Conservation (phyloP, 345 rosid genomes). For the Euclidium syriacum region DNA sequence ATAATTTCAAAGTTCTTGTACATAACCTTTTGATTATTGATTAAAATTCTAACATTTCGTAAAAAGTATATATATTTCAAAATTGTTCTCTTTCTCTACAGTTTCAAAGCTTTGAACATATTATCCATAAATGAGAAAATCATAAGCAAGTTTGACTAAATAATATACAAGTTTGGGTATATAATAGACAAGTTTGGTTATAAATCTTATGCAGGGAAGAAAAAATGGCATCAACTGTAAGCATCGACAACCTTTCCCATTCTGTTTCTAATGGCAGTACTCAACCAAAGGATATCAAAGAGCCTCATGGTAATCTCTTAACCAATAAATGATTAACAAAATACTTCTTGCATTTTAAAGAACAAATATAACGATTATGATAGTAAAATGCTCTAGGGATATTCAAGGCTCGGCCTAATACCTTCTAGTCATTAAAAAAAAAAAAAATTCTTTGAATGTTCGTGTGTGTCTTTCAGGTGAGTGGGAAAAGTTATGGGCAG, state of each 20-base stretch:
- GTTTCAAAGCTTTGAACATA: not conserved
- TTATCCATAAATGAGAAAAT: not conserved
- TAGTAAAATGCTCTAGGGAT: too few species aligned
- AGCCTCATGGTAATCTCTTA: constrained; percentile 17
- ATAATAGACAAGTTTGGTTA: not conserved
- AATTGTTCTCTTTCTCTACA: not conserved
- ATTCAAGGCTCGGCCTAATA: too few species aligned
- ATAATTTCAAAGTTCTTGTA: too few species aligned
- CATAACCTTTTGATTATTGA: too few species aligned
- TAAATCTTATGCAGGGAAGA: not conserved
- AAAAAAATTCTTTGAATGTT: too few species aligned
- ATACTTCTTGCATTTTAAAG: too few species aligned
- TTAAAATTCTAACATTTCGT: too few species aligned
- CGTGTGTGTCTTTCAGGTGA: constrained; percentile 42
- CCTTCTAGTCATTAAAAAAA: not conserved
- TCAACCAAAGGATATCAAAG: constrained; percentile 18
- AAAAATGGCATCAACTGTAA: not conserved
- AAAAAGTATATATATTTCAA: too few species aligned
- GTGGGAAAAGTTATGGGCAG: constrained; percentile 78
- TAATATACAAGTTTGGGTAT: too few species aligned
- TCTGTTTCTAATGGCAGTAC: not conserved
- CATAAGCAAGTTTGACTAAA: not conserved
- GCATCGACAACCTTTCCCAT: not conserved
- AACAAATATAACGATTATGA: too few species aligned
- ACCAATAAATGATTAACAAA: not conserved